A percentile compares a stretch with the other conserved stretches of the same genome.
phyloP scores from a whole-genome alignment of 805 yeast species.

The Monosporozyma siamensis region DNA sequence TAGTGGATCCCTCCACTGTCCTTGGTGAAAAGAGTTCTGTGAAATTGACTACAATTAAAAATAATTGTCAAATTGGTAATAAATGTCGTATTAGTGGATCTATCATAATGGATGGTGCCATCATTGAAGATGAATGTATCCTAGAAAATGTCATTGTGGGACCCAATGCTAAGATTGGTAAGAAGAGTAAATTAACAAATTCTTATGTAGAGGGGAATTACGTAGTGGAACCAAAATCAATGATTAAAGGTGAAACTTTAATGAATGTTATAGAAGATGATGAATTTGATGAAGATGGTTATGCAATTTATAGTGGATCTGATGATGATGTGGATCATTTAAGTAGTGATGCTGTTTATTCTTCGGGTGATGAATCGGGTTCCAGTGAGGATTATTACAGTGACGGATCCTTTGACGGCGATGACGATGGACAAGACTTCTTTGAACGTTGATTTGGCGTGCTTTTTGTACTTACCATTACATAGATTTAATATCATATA shows the following conservation, averaged over 20 bases:
- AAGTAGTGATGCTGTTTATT: conserved; percentile 4
- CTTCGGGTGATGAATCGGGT: conserved; percentile 13
- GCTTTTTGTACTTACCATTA: too few relatives aligned
- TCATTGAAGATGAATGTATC: conserved; percentile 64
- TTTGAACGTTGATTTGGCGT: conserved; percentile 38
- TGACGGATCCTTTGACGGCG: conserved; percentile 26
- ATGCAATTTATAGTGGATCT: conserved; percentile 15
- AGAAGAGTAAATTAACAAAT: conserved; percentile 57
- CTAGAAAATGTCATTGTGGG: conserved; percentile 86
- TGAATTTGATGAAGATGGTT: conserved; percentile 5
- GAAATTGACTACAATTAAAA: conserved; percentile 76
- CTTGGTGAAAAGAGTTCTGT: conserved; percentile 80
- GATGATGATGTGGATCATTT: conserved; percentile 23
- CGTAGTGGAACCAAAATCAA: conserved; percentile 47
- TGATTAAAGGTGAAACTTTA: conserved; percentile 51
- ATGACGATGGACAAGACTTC: conserved; percentile 51
- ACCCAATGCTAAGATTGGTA: conserved; percentile 48
- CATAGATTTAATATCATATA: too few relatives aligned
- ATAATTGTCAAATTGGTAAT: conserved; percentile 67
- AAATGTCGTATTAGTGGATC: conserved; percentile 85
- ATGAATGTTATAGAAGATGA: conserved; percentile 18
- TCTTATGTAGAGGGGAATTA: conserved; percentile 83
- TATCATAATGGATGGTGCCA: conserved; percentile 61
- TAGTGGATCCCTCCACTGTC: conserved; percentile 57
- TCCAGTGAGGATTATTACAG: conserved; percentile 33